These are phyloP conservation scores for Tulasnella sp. DNA, from an alignment of 768 basidiomycete genomes.

Conservation along the genomic window DNA sequence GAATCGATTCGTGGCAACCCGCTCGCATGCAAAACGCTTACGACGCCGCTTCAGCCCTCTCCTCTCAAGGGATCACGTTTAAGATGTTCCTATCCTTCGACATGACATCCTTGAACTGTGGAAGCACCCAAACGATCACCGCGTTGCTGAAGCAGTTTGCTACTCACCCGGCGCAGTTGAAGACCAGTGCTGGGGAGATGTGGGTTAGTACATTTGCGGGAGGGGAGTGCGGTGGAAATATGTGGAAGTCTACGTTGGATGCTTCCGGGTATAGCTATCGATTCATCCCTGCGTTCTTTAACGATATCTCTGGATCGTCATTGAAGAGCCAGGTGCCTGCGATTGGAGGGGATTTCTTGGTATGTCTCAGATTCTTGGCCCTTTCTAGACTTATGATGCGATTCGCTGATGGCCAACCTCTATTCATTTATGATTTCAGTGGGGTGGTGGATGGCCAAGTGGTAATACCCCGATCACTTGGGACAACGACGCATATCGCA, in stretches of 20 bases:
- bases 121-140: not conserved
- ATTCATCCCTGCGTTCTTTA: slow-evolving; percentile 56
- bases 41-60: slow-evolving; percentile 25
- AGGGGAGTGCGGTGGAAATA: slow-evolving; percentile 35
- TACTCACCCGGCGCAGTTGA: slow-evolving; percentile 7
- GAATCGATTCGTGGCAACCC: slow-evolving; percentile 22
- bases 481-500: not conserved
- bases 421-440: slow-evolving; percentile 28
- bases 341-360: slow-evolving; percentile 51
- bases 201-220: slow-evolving; percentile 3
- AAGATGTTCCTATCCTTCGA: slow-evolving; percentile 22
- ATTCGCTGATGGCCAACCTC: slow-evolving; percentile 20
- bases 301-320: slow-evolving; percentile 39
- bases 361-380: slow-evolving; percentile 23
- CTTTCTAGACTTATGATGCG: not conserved
- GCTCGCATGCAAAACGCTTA: slow-evolving; percentile 22
- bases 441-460: slow-evolving; percentile 48
- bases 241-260: not conserved
- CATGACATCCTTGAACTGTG: slow-evolving; percentile 12
- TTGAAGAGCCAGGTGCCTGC: slow-evolving; percentile 28
- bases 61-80: slow-evolving; percentile 13
- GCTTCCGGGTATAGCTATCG: not conserved
- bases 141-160: not conserved
- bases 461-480: slow-evolving; percentile 17
- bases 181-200: not conserved